Evolutionary conservation across 2,329 filamentous ascomycete genomes (phyloP).

Genomic region (Shiraia bambusicola): DNA sequence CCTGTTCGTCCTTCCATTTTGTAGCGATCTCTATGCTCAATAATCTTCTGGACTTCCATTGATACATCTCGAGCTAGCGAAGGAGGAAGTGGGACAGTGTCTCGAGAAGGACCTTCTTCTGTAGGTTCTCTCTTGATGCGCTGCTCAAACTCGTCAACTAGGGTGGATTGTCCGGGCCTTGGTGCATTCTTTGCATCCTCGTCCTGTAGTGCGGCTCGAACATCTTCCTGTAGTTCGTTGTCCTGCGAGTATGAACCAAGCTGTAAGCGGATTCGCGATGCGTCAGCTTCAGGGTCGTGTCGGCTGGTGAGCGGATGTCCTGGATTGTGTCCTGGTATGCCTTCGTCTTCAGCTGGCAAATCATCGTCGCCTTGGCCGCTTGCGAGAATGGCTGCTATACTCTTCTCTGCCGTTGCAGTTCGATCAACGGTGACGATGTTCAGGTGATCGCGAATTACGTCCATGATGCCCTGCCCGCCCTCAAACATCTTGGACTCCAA

Average conservation of each 20-base stretch:
- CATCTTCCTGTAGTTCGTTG: slow-evolving; percentile 75
- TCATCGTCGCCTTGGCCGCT: slow-evolving; percentile 56
- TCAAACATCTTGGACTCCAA: slow-evolving; percentile 82
- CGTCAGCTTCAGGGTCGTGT: slow-evolving; percentile 60
- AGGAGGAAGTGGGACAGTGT: slow-evolving; percentile 81
- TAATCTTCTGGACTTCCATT: slow-evolving; percentile 91
- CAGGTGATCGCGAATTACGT: slow-evolving; percentile 66
- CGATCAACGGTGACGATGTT: slow-evolving; percentile 62
- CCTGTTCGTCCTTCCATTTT: slow-evolving; percentile 82
- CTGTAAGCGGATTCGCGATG: slow-evolving; percentile 58
- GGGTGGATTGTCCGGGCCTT: slow-evolving; percentile 65
- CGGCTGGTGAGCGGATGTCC: slow-evolving; percentile 63
- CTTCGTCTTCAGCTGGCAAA: slow-evolving; percentile 66
- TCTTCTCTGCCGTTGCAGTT: slow-evolving; percentile 56
- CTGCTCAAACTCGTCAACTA: slow-evolving; percentile 85
- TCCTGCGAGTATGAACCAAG: slow-evolving; percentile 86
- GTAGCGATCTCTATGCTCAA: slow-evolving; percentile 89
- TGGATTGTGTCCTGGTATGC: slow-evolving; percentile 67
- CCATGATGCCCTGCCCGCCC: slow-evolving; percentile 75
- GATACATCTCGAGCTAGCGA: slow-evolving; percentile 87
- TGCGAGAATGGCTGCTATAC: slow-evolving; percentile 61
- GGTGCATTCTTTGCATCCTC: slow-evolving; percentile 79
- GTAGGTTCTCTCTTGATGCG: slow-evolving; percentile 88
- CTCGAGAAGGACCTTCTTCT: slow-evolving; percentile 75
- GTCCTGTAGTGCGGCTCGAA: slow-evolving; percentile 82